Percentiles rank a stretch among this genome's conserved stretches.
These are phyloP conservation scores for Kodamaea sp. DNA, from an alignment of 1,139 yeast genomes.

Conservation along the genomic window DNA sequence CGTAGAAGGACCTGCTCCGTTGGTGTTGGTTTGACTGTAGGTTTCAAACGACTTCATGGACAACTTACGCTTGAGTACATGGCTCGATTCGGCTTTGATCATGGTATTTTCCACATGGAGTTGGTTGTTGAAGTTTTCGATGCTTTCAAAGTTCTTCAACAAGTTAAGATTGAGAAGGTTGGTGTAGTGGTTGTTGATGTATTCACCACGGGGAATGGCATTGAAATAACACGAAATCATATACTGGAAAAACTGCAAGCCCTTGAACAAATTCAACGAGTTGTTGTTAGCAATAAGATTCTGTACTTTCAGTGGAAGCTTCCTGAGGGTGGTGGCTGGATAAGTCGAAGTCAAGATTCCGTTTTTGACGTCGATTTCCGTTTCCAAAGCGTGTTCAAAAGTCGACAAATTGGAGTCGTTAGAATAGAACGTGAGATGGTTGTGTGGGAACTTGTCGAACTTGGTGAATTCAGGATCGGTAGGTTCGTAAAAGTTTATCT, in stretches of 20 bases:
- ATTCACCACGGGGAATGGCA: slow-evolving; percentile 29
- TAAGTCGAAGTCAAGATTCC: slow-evolving; percentile 24
- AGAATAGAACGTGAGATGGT: slow-evolving; percentile 34
- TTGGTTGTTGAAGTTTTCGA: slow-evolving; percentile 33
- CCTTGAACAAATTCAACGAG: slow-evolving; percentile 37
- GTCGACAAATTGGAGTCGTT: slow-evolving; percentile 42
- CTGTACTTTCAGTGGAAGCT: slow-evolving; percentile 39
- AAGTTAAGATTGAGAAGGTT: slow-evolving; percentile 39
- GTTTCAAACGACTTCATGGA: slow-evolving; percentile 31
- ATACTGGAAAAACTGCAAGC: slow-evolving; percentile 39
- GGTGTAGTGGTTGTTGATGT: slow-evolving; percentile 40
- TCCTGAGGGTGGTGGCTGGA: slow-evolving; percentile 25
- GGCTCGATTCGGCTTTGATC: slow-evolving; percentile 33
- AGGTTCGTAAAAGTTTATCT: slow-evolving; percentile 11
- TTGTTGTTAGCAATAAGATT: slow-evolving; percentile 34
- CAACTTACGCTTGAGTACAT: slow-evolving; percentile 34
- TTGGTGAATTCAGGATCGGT: slow-evolving; percentile 6
- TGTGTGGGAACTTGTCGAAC: slow-evolving; percentile 41
- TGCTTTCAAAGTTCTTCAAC: slow-evolving; percentile 41
- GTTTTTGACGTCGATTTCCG: slow-evolving; percentile 31
- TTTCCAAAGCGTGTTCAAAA: slow-evolving; percentile 32
- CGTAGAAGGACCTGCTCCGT: background rate
- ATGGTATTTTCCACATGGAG: slow-evolving; percentile 30
- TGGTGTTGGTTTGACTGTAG: background rate
- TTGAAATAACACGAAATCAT: slow-evolving; percentile 46